Evolutionary conservation across 306 rosid species (phyloP), one percentile per base, ranked within the genome.

Genomic region (Quercus agrifolia): DNA sequence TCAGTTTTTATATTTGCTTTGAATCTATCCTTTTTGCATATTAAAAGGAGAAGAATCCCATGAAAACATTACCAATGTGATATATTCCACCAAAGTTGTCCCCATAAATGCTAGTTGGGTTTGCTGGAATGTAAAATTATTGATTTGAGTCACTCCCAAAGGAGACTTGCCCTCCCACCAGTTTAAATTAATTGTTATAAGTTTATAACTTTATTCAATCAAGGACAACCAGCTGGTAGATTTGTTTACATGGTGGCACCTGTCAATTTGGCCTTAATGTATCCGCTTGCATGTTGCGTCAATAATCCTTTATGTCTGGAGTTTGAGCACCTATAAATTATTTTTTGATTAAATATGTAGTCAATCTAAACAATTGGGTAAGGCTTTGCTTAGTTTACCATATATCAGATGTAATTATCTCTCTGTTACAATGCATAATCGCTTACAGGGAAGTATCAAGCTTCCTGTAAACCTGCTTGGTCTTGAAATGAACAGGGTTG

Each of bases 171-270:
- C 54, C 17, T 2, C 17, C 6, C 67, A 11, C 68, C 15, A 7
- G 31, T 23, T 25, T 61, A 59, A 21, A 21, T 5, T 28, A 27
- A 13, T 64, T 66, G 46, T 66, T 17, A 31, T 3, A 66, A 66
- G 21, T 3, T 30, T 23, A 66, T 30, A 31, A 72, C 64, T 72
- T 49, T 73, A n/a, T 41, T 61, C 74, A 69, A 52, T 21, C 66
- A 78, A 68, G 76, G 73, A 68, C 75, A 21, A 54, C 28, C 79
- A 63, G 12, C 18, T 63, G 4, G 70, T 10, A 52, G 74, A 72
- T 35, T 70, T 27, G n/a, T 66, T 77, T 56, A 18, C 57, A 20
- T 78, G 70, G 51, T 63, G 23, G 66, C 62, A 66, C 64, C 33
- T 15, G 49, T 19, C 13, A 51, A 55, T 52, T 49, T 62, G 62